Conservation (phyloP, 768 basidiomycete genomes). For the Mycena capillaripes region DNA sequence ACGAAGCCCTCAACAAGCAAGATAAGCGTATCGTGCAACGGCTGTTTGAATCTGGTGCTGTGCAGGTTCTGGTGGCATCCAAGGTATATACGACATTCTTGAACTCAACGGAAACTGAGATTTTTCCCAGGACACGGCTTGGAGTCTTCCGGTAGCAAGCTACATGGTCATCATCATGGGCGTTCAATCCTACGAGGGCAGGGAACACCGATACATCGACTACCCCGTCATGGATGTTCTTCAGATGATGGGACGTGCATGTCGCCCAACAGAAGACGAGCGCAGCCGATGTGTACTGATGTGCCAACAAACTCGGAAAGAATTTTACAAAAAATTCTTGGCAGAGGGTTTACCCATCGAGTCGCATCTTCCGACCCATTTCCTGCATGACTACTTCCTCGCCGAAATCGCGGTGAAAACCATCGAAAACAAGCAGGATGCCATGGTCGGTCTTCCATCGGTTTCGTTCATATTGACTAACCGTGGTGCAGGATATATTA, state of each 20-base stretch:
- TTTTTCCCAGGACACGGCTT: slow-evolving; percentile 86
- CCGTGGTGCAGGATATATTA: slow-evolving; percentile 80
- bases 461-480: not conserved
- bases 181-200: slow-evolving; percentile 96
- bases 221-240: slow-evolving; percentile 99
- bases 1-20: slow-evolving; percentile 92
- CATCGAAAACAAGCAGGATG: slow-evolving; percentile 99
- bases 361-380: slow-evolving; percentile 90
- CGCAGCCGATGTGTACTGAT: slow-evolving; percentile 95
- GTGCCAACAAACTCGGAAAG: slow-evolving; percentile 98
- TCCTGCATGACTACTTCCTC: slow-evolving; percentile 96
- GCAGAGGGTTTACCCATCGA: slow-evolving; percentile 98
- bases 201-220: slow-evolving; percentile 97
- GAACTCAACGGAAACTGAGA: not conserved
- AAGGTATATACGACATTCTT: slow-evolving; percentile 67
- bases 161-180: slow-evolving; percentile 99
- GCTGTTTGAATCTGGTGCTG: slow-evolving; percentile 93
- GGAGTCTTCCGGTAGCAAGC: slow-evolving; percentile 93
- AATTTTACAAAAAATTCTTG: slow-evolving; percentile 99
- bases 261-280: slow-evolving; percentile 89
- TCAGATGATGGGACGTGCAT: slow-evolving; percentile 99
- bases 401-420: slow-evolving; percentile 99
- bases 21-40: slow-evolving; percentile 96
- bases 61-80: slow-evolving; percentile 94
- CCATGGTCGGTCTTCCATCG: slow-evolving; percentile 70